Conservation (phyloP, 2,329 filamentous ascomycete species). For the Talaromyces rugulosus region DNA sequence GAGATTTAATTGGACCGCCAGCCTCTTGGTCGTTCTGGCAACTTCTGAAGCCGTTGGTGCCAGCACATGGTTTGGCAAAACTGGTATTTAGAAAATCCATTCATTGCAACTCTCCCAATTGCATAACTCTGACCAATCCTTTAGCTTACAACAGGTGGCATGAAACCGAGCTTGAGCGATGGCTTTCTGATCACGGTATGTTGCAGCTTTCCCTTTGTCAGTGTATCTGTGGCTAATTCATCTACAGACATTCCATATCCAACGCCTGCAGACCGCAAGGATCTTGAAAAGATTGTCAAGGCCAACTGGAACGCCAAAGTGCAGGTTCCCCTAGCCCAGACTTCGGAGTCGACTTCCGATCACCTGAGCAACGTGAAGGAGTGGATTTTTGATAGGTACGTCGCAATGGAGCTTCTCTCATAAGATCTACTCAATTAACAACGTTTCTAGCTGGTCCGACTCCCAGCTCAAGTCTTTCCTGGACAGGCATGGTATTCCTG, state of each 20-base stretch:
- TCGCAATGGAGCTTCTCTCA: background rate
- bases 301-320: slow-evolving; percentile 82
- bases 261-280: slow-evolving; percentile 84
- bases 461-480: slow-evolving; percentile 91
- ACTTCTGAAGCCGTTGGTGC: slow-evolving; percentile 62
- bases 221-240: background rate
- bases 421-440: slow-evolving; percentile 25
- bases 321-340: slow-evolving; percentile 68
- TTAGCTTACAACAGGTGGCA: slow-evolving; percentile 98
- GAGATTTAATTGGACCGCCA: slow-evolving; percentile 67
- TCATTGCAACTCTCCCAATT: background rate
- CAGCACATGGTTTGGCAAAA: slow-evolving; percentile 80
- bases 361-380: slow-evolving; percentile 71
- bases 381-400: slow-evolving; percentile 84
- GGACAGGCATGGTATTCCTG: slow-evolving; percentile 80
- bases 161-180: slow-evolving; percentile 93
- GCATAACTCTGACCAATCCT: background rate
- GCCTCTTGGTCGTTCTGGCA: slow-evolving; percentile 69
- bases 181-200: slow-evolving; percentile 78
- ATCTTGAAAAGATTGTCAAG: slow-evolving; percentile 86
- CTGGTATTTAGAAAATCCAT: slow-evolving; percentile 54
- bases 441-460: slow-evolving; percentile 70
- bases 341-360: slow-evolving; percentile 69
- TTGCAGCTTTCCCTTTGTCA: background rate
- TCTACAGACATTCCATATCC: slow-evolving; percentile 71